Conservation (phyloP, 225 moss, liverwort and hornwort genomes). For the Pseudoscleropodium purum region DNA sequence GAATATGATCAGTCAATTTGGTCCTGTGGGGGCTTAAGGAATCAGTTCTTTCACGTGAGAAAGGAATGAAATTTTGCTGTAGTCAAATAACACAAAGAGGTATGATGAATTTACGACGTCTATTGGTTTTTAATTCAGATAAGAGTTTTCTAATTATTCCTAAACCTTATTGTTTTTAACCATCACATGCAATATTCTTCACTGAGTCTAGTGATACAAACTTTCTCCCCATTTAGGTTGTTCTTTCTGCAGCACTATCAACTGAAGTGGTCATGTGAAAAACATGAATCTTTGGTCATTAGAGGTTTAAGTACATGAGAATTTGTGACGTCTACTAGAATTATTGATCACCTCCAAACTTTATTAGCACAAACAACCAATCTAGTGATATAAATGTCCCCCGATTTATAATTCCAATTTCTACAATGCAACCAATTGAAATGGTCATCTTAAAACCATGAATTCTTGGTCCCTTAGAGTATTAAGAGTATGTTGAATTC, state of each 20-base stretch:
- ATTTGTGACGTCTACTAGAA: neutral
- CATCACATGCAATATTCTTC: neutral
- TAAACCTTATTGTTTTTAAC: neutral
- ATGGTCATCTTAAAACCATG: neutral
- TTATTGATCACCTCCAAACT: neutral
- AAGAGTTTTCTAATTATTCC: too few relatives aligned
- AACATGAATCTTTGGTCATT: neutral
- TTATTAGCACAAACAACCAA: neutral
- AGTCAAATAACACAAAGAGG: neutral
- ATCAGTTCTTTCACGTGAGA: neutral
- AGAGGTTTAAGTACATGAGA: neutral
- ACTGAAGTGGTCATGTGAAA: neutral
- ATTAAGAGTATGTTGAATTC: neutral
- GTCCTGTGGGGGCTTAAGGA: neutral
- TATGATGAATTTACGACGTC: neutral
- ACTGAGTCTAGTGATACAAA: neutral
- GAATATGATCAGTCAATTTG: neutral
- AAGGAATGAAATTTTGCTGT: neutral
- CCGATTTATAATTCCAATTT: neutral
- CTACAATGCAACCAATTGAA: neutral
- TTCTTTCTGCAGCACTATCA: neutral
- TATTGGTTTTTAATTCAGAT: neutral
- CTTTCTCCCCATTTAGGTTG: neutral
- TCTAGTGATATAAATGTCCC: neutral
- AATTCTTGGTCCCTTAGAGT: neutral